Percentiles rank a stretch among this genome's conserved stretches.
phyloP scores from a whole-genome alignment of 2,329 filamentous ascomycete species.

The Sporothrix pseudoabietina region DNA sequence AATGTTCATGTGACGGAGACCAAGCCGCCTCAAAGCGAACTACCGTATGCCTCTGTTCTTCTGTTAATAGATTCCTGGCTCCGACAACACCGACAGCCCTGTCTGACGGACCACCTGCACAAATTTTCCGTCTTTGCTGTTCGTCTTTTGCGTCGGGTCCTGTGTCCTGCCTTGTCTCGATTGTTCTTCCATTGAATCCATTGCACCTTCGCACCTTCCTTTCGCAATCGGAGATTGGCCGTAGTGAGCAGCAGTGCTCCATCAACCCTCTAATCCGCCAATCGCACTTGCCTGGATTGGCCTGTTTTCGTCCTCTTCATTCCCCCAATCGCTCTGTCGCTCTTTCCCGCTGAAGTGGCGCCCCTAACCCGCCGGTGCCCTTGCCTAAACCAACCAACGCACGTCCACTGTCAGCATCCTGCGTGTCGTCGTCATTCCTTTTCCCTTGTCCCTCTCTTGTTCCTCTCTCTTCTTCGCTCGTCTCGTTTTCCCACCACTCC shows the following conservation, averaged over 20 bases:
- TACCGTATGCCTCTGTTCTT: not conserved
- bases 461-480: not conserved
- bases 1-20: conserved; percentile 30
- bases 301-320: not conserved
- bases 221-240: conserved; percentile 20
- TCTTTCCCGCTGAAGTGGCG: not conserved
- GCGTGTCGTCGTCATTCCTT: conserved; percentile 30
- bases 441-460: not conserved
- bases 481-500: not conserved
- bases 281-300: conserved; percentile 10
- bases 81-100: conserved; percentile 1
- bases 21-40: not conserved
- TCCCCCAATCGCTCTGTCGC: not conserved
- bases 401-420: conserved; percentile 26
- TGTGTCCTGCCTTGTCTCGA: not conserved
- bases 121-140: not conserved
- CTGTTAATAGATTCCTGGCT: too few relatives aligned
- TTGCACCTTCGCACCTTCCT: not conserved
- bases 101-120: conserved; percentile 4
- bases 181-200: not conserved
- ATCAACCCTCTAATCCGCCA: not conserved
- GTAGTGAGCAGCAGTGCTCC: not conserved
- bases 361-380: not conserved
- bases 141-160: not conserved
- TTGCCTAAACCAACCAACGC: not conserved